Conservation (phyloP, 2,329 filamentous ascomycete genomes). For the Rhynchosporium agropyri region DNA sequence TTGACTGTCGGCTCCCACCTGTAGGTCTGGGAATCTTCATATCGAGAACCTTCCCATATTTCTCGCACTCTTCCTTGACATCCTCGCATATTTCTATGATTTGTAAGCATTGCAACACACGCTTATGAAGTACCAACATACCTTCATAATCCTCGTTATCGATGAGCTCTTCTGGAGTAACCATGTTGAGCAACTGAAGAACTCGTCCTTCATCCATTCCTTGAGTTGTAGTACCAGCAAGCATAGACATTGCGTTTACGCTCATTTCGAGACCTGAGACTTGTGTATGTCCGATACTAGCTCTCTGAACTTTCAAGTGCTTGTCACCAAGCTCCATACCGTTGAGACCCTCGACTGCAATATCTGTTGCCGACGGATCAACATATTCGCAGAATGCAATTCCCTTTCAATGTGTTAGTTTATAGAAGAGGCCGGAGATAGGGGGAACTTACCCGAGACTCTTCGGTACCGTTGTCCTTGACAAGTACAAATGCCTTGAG, state of each 20-base stretch:
- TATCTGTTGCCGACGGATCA: constrained; percentile 74
- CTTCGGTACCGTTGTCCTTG: constrained; percentile 81
- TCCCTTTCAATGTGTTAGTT: constrained; percentile 57
- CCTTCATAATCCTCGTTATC: constrained; percentile 95
- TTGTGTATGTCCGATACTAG: constrained; percentile 93
- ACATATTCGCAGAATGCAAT: constrained; percentile 96
- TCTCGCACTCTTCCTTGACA: constrained; percentile 87
- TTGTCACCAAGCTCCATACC: constrained; percentile 91
- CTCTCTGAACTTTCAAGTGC: constrained; percentile 81
- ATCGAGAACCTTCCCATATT: constrained; percentile 84
- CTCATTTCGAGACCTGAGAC: constrained; percentile 90
- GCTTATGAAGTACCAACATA: constrained; percentile 46
- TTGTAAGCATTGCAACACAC: constrained; percentile 10
- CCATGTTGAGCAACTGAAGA: constrained; percentile 95
- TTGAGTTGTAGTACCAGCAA: constrained; percentile 83
- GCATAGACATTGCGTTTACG: constrained; percentile 96
- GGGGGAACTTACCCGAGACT: constrained; percentile 72
- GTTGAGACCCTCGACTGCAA: constrained; percentile 88
- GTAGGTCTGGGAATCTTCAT: constrained; percentile 90
- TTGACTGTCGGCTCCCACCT: constrained; percentile 78
- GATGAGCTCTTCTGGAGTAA: constrained; percentile 91
- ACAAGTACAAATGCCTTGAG: constrained; percentile 90
- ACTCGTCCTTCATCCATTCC: constrained; percentile 82
- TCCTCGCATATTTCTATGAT: constrained; percentile 90
- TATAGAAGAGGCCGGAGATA: background rate